Base-by-base conservation (phyloP, 129 eudicot species). In the Helianthus tuberosus region DNA sequence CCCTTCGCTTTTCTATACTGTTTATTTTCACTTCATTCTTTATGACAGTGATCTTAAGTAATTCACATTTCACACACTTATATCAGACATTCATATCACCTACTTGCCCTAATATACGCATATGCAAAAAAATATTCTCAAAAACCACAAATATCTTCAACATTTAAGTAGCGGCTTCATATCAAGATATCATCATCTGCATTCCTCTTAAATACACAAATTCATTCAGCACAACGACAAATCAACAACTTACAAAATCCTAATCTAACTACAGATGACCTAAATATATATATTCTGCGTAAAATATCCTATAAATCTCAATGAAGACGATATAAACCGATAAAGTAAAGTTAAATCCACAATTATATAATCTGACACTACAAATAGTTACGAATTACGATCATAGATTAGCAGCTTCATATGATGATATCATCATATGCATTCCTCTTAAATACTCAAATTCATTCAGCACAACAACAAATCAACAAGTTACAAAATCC, bases 151-250 rank as follows among this genome's bases (percentile, higher is more conserved):
- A 59, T 47, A 36, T 64, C 15, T 41, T 74, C 69, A 32, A 35
- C 60, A 48, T 64, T 62, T 16, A 48, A 35, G 70, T 62, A 74
- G 16, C 77, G 47, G 48, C 69, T 47, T 47, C 60, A 49, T 36
- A 50, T 48, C 23, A 60, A 52, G 11, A 49, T 62, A 61, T 32
- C 23, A 60, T 63, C 15, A 49, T 62, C 50, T 32, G 68, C 76
- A 69, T 70, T 51, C 64, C 57, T 50, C 64, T 38, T 36, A 69
- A 61, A 70, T n/a, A 23, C 71, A 69, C 65, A 62, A 77, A 69
- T 36, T 69, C 70, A 77, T 70, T 25, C 71, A 35, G 14, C 75
- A 61, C 16, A 60, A 36, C 69, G 59, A 29, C 25, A 68, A 76
- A 29, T 15, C 68, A 16, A 5, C 11, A 57, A 61, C 5, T 63